phyloP scores from a whole-genome alignment of 768 basidiomycete species.

The Hemileccinum rubropunctum region DNA sequence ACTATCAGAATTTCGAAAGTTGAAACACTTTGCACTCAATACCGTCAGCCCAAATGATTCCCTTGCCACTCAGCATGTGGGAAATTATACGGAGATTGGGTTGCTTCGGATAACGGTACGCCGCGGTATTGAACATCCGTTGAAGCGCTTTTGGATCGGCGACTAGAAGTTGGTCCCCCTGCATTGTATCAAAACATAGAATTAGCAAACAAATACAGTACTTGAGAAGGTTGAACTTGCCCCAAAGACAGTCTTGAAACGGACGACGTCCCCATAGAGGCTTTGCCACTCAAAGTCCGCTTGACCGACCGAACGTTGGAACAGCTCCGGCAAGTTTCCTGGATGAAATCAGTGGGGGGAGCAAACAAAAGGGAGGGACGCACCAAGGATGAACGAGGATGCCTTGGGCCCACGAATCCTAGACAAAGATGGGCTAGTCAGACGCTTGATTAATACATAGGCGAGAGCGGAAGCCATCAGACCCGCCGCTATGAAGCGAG shows the following conservation, averaged over 20 bases:
- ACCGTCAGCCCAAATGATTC: conserved; percentile 44
- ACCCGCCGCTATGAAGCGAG: not conserved
- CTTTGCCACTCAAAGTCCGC: not conserved
- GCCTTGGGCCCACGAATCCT: not conserved
- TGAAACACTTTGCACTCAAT: not conserved
- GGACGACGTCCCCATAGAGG: not conserved
- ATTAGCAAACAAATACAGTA: not conserved
- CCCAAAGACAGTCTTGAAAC: not conserved
- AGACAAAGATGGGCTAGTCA: not conserved
- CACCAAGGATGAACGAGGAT: not conserved
- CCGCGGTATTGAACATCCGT: conserved; percentile 34
- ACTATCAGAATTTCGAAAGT: conserved; percentile 10
- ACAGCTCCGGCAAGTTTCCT: not conserved
- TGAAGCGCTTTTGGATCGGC: conserved; percentile 47
- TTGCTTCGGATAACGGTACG: conserved; percentile 43
- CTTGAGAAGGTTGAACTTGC: conserved; percentile 8
- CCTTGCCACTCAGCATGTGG: conserved; percentile 29
- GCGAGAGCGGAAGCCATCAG: not conserved
- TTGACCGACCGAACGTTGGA: not conserved
- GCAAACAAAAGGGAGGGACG: not conserved
- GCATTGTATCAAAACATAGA: not conserved
- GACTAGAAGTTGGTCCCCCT: conserved; percentile 46
- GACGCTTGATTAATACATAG: not conserved
- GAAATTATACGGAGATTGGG: conserved; percentile 19
- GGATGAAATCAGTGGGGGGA: not conserved